A percentile compares a stretch with the other conserved stretches of the same genome.
Conservation (phyloP, 2,329 filamentous ascomycete genomes). For the Paecilomyces formosus region DNA sequence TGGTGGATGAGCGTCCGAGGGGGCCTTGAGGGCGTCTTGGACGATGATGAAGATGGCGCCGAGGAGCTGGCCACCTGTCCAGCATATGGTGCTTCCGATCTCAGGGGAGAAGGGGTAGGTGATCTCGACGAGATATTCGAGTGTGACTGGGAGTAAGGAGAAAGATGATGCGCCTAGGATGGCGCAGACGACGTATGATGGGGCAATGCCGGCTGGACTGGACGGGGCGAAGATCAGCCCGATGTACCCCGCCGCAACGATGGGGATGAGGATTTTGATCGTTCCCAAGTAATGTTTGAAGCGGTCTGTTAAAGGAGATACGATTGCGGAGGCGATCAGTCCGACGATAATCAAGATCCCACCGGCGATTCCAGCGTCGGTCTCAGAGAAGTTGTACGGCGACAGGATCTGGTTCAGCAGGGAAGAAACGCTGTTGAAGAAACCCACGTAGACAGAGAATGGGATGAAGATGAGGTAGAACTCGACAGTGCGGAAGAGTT, state of each 20-base stretch:
- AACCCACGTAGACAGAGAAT: constrained; percentile 78
- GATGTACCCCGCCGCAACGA: constrained; percentile 68
- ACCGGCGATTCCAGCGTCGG: constrained; percentile 81
- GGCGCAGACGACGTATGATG: constrained; percentile 67
- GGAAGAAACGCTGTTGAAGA: constrained; percentile 88
- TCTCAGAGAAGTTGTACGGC: constrained; percentile 77
- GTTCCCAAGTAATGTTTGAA: constrained; percentile 70
- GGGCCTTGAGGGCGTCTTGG: constrained; percentile 62
- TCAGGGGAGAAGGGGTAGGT: constrained; percentile 83
- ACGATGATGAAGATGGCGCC: constrained; percentile 80
- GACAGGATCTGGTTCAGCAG: constrained; percentile 83
- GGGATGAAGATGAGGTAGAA: constrained; percentile 75
- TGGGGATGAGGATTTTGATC: constrained; percentile 66
- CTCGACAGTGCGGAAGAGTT: constrained; percentile 55
- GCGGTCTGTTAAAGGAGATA: constrained; percentile 74
- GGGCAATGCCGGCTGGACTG: constrained; percentile 39
- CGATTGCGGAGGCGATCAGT: constrained; percentile 66
- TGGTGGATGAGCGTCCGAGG: constrained; percentile 49
- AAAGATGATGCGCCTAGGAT: constrained; percentile 76
- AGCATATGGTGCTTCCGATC: constrained; percentile 73
- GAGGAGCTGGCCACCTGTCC: constrained; percentile 78
- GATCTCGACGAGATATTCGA: constrained; percentile 83
- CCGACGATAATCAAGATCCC: constrained; percentile 85
- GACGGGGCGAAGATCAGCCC: constrained; percentile 72
- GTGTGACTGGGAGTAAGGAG: constrained; percentile 69